Evolutionary conservation across 441 rosid genomes (phyloP).

Genomic region (Macaranga tanarius): DNA sequence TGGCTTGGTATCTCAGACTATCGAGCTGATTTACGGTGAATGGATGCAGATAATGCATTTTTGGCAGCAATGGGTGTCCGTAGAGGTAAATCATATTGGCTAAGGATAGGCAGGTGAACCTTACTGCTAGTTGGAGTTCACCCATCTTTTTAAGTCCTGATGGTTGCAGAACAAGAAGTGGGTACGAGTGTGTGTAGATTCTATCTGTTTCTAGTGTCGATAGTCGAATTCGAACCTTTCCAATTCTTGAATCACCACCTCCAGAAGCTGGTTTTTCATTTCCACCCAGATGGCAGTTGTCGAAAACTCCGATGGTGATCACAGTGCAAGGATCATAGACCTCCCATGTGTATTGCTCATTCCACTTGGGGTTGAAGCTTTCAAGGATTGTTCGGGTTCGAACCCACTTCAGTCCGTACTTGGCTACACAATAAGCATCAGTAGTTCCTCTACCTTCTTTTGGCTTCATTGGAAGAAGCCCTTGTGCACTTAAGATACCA

Average conservation of each 20-base stretch:
- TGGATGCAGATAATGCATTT: slow-evolving; percentile 91
- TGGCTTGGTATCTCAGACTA: slow-evolving; percentile 80
- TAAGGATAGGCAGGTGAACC: slow-evolving; percentile 74
- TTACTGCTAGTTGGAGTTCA: slow-evolving; percentile 79
- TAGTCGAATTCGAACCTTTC: slow-evolving; percentile 90
- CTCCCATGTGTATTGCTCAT: slow-evolving; percentile 97
- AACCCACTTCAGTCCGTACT: slow-evolving; percentile 96
- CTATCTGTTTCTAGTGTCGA: slow-evolving; percentile 84
- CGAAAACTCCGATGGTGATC: slow-evolving; percentile 82
- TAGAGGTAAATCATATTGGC: slow-evolving; percentile 80
- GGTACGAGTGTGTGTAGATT: slow-evolving; percentile 87
- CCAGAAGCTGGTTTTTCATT: slow-evolving; percentile 46
- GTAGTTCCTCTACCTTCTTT: slow-evolving; percentile 76
- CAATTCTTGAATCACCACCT: slow-evolving; percentile 62
- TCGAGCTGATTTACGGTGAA: slow-evolving; percentile 83
- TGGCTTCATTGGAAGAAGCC: slow-evolving; percentile 68
- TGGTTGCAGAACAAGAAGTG: slow-evolving; percentile 79
- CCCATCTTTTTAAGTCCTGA: slow-evolving; percentile 90
- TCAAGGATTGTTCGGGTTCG: slow-evolving; percentile 84
- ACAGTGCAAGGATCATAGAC: slow-evolving; percentile 92
- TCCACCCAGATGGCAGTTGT: slow-evolving; percentile 69
- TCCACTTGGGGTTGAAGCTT: slow-evolving; percentile 81
- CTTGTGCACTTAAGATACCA: slow-evolving; percentile 84
- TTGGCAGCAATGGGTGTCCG: slow-evolving; percentile 78
- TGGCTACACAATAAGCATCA: slow-evolving; percentile 95